Conservation (phyloP, 1,284 basidiomycete species). For the Malassezia globosa region DNA sequence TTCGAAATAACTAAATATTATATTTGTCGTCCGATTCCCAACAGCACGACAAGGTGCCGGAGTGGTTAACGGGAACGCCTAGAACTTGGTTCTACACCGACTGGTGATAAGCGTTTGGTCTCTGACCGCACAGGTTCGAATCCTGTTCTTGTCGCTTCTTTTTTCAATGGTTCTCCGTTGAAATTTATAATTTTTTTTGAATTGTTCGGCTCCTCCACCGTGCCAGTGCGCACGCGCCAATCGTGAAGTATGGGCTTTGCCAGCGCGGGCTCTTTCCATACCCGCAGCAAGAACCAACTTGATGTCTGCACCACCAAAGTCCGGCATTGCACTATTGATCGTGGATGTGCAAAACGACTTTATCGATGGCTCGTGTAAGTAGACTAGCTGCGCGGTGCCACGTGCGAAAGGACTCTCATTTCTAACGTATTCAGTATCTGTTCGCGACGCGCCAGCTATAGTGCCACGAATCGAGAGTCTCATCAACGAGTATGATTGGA, state of each 20-base stretch:
- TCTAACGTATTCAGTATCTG: no score
- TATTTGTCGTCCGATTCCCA: no score
- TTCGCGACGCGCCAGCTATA: slow-evolving; percentile 7
- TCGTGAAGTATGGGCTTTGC: no score
- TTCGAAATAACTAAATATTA: no score
- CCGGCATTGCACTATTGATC: slow-evolving; percentile 8
- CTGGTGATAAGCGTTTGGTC: slow-evolving; percentile 19
- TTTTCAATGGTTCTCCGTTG: slow-evolving; percentile 8
- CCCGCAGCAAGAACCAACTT: no score
- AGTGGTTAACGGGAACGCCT: slow-evolving; percentile 24
- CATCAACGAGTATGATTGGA: slow-evolving; percentile 4
- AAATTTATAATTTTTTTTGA: slow-evolving; percentile 16
- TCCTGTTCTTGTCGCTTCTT: slow-evolving; percentile 21
- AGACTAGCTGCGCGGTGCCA: no score
- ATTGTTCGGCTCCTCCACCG: neutral
- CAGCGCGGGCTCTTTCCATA: no score
- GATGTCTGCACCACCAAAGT: neutral
- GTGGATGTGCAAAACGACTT: slow-evolving; percentile 20
- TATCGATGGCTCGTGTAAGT: slow-evolving; percentile 19
- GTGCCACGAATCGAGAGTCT: slow-evolving; percentile 5
- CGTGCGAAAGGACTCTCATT: no score
- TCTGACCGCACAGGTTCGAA: slow-evolving; percentile 23
- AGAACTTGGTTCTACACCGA: slow-evolving; percentile 19
- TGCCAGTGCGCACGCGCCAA: no score
- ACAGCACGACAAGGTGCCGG: slow-evolving; percentile 13